A percentile compares a stretch with the other conserved stretches of the same genome.
phyloP scores from a whole-genome alignment of 2,329 filamentous ascomycete genomes.

The Phaeosphaeria sp. region DNA sequence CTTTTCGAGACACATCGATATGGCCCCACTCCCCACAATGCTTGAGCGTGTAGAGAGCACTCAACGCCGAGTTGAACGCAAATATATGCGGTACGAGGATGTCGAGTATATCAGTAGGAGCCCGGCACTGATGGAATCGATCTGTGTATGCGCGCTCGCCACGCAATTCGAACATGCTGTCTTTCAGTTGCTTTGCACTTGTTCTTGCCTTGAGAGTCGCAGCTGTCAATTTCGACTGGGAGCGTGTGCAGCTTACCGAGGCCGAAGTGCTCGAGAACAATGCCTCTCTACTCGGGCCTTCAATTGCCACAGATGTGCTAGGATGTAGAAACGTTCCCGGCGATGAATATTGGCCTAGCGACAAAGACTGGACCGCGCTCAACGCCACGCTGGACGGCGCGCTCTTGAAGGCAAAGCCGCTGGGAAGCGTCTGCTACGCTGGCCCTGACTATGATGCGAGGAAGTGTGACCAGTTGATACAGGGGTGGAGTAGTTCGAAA shows the following conservation, averaged over 20 bases:
- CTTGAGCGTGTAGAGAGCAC: not conserved
- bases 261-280: constrained; percentile 20
- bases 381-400: constrained; percentile 31
- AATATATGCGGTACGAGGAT: no score
- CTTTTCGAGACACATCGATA: not conserved
- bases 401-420: constrained; percentile 28
- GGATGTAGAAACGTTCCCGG: constrained; percentile 27
- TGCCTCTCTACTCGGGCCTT: constrained; percentile 22
- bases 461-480: constrained; percentile 22
- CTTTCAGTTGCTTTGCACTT: not conserved
- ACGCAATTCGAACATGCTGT: constrained; percentile 3
- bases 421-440: constrained; percentile 29
- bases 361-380: constrained; percentile 26
- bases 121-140: no score
- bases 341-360: constrained; percentile 29
- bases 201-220: not conserved
- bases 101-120: no score
- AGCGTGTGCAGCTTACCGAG: constrained; percentile 28
- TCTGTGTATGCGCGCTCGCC: no score
- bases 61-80: no score
- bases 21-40: not conserved
- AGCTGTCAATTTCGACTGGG: constrained; percentile 32
- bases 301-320: not conserved
- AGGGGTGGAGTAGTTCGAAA: constrained; percentile 21
- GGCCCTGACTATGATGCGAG: constrained; percentile 24